Conservation (phyloP, 257 asterid species). For the Solanum stenotomum region DNA sequence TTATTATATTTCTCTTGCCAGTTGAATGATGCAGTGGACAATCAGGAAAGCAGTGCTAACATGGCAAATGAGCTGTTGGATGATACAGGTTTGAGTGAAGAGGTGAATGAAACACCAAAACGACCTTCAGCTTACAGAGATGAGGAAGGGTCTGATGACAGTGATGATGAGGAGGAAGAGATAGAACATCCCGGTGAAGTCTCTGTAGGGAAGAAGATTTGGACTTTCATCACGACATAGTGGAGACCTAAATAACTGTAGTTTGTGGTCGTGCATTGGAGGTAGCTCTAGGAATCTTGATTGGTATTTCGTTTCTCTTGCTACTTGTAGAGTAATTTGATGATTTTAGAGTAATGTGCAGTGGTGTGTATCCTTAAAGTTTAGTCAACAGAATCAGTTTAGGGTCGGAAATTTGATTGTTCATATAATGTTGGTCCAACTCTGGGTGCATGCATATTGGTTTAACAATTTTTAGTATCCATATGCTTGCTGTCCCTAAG, state of each 20-base stretch:
- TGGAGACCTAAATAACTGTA: neutral
- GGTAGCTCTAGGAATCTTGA: neutral
- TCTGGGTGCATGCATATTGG: neutral
- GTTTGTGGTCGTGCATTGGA: neutral
- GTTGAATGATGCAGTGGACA: conserved; percentile 32
- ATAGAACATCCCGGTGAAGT: conserved; percentile 82
- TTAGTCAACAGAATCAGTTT: neutral
- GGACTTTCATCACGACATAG: conserved; percentile 86
- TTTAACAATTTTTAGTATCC: neutral
- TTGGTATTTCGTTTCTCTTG: neutral
- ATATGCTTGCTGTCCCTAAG: neutral
- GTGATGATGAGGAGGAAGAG: conserved; percentile 35
- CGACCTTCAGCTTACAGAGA: conserved; percentile 10
- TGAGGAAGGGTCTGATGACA: conserved; percentile 16
- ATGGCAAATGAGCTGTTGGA: conserved; percentile 17
- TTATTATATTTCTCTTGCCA: conserved; percentile 16
- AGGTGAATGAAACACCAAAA: conserved; percentile 47
- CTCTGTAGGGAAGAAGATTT: conserved; percentile 83
- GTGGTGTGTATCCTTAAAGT: neutral
- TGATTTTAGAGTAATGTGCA: neutral
- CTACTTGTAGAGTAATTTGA: neutral
- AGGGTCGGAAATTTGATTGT: conserved; percentile 1
- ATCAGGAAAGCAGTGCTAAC: conserved; percentile 18
- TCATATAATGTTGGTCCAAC: neutral
- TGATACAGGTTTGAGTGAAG: conserved; percentile 42